Evolutionary conservation across 257 asterid species (phyloP), one percentile per base, ranked within the genome.

Genomic region (Mentha longifolia): DNA sequence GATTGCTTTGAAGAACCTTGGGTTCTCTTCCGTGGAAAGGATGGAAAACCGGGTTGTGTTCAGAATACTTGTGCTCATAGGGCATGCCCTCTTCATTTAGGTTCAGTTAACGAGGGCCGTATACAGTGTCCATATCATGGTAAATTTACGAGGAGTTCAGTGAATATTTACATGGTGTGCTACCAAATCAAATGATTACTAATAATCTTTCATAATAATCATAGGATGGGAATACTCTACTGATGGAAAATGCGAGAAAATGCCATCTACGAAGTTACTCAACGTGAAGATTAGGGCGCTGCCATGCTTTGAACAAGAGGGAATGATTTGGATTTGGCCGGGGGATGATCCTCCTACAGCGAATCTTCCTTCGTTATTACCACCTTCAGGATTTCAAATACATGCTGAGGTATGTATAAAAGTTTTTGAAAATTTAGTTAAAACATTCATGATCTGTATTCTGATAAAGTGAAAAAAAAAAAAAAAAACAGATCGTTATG

Each of bases 321-420:
- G 97, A 3, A 79, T 93, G 89, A 86, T 93, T 70, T 93, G 97
- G 98, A 87, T 93, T 68, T 93, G 98, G 97, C 98, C 98, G 3
- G 98, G 98, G 55, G 80, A 77, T 68, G 91, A 86, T 78, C 95
- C 98, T 67, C 98, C 98, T 16, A 66, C 92, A 6, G 86, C 96
- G 20, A 86, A n/a, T 15, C 31, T 91, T 46, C 97, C 98, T 71
- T 93, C 96, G 46, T 76, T 91, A 51, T 71, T 75, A 51, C 98
- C 98, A 22, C 98, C 98, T 20, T 47, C 91, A 2, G 97, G 98
- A 60, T 93, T 93, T 74, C 88, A 87, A 76, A 82, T 93, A 82
- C 98, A 93, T 68, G 97, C 97, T 28, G 97, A 93, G 97, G 98
- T 93, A 57, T 51, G 82, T 65, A 39, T 7, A 15, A 42, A 4